Evolutionary conservation across 2,329 filamentous ascomycete species (phyloP).

Genomic region (Colletotrichum simmondsii): DNA sequence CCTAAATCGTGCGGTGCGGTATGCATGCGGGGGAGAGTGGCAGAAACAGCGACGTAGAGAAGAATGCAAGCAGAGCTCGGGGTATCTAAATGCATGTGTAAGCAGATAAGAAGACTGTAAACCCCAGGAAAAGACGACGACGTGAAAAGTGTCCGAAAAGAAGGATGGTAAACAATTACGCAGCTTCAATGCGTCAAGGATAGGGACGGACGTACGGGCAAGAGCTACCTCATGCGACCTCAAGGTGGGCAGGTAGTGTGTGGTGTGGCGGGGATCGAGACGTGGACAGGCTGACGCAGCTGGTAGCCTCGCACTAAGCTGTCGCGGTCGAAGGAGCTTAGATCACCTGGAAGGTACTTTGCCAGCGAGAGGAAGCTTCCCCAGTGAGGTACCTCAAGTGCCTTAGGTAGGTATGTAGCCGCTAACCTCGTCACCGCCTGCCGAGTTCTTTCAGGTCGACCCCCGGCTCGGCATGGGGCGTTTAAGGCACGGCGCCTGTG

Average conservation of each 20-base stretch:
- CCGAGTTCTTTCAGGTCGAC: neutral
- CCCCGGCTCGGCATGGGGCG: conserved; percentile 8
- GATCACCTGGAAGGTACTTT: neutral
- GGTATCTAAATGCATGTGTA: conserved; percentile 19
- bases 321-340: neutral
- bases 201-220: conserved; percentile 5
- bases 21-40: neutral
- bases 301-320: conserved; percentile 14
- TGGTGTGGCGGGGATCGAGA: conserved; percentile 25
- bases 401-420: neutral
- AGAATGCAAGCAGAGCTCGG: neutral
- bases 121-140: neutral
- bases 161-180: conserved; percentile 17
- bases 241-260: conserved; percentile 13
- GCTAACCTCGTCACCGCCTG: neutral
- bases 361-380: neutral
- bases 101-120: neutral
- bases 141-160: conserved; percentile 5
- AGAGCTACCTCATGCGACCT: conserved; percentile 11
- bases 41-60: neutral
- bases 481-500: neutral
- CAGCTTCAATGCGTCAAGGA: conserved; percentile 23
- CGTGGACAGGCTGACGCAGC: conserved; percentile 32
- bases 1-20: neutral
- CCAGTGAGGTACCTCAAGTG: neutral